Percentiles rank a stretch among this genome's conserved stretches.
phyloP scores from a whole-genome alignment of 2,329 filamentous ascomycete species.

The Calonectria multiphialidica region DNA sequence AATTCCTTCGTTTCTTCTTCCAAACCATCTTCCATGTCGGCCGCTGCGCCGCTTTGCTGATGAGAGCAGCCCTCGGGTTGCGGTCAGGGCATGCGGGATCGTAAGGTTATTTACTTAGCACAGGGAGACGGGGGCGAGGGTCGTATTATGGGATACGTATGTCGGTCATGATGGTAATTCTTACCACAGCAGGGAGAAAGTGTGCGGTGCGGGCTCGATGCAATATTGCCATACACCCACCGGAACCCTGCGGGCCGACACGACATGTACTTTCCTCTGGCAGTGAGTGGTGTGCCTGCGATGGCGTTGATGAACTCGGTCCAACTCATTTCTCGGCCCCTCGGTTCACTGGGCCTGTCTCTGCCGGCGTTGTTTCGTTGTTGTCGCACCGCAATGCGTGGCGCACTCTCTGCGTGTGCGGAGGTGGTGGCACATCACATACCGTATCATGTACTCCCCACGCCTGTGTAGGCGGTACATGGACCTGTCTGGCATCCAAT shows the following conservation, averaged over 20 bases:
- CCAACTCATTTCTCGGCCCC: background rate
- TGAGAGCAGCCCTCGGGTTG: conserved; percentile 13
- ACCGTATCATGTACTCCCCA: background rate
- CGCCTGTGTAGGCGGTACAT: background rate
- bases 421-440: conserved; percentile 22
- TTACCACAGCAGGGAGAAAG: background rate
- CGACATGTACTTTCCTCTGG: background rate
- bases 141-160: background rate
- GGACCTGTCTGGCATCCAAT: background rate
- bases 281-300: background rate
- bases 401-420: conserved; percentile 5
- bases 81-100: conserved; percentile 15
- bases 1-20: conserved; percentile 16
- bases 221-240: background rate
- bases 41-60: conserved; percentile 1
- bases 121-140: background rate
- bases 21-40: conserved; percentile 12
- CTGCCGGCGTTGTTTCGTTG: conserved; percentile 3
- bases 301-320: background rate
- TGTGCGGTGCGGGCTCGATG: background rate
- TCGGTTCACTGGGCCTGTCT: background rate
- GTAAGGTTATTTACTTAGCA: background rate
- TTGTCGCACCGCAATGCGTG: conserved; percentile 14
- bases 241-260: background rate
- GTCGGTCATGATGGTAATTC: background rate